Percentiles rank a stretch among this genome's conserved stretches.
phyloP scores from a whole-genome alignment of 148 eudicot species.

The Rhododendron simsii region DNA sequence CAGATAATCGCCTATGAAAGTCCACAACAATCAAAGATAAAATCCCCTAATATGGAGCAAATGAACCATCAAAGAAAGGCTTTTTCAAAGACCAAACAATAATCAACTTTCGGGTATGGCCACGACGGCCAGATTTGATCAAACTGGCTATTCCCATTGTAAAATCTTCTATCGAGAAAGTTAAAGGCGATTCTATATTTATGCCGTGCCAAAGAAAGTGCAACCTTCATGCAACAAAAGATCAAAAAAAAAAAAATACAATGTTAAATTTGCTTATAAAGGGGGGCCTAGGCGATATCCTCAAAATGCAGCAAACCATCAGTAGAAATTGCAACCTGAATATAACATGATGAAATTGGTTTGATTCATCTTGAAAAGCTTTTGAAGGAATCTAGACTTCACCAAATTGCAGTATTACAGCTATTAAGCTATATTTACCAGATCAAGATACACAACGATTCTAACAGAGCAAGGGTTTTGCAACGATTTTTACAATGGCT shows the following conservation, averaged over 20 bases:
- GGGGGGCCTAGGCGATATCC: background rate
- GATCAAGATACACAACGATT: background rate
- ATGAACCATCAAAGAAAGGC: too few species aligned
- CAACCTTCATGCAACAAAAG: background rate
- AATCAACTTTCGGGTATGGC: background rate
- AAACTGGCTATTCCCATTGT: too few species aligned
- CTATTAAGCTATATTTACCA: background rate
- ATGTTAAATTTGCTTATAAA: background rate
- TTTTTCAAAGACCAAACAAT: too few species aligned
- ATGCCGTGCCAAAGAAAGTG: background rate
- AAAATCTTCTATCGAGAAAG: background rate
- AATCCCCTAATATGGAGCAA: too few species aligned
- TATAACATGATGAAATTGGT: background rate
- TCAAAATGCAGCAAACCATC: background rate
- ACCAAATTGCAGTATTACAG: background rate
- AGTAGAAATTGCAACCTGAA: background rate
- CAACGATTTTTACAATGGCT: background rate
- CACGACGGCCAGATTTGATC: background rate
- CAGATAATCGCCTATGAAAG: too few species aligned
- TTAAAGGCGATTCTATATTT: background rate
- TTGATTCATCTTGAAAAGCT: background rate
- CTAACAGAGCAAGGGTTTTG: background rate
- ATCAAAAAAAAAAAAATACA: background rate
- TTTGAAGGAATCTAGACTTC: background rate
- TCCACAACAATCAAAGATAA: too few species aligned